Evolutionary conservation across 176 grass and related monocot genomes (phyloP), one percentile per base, ranked within the genome.

Genomic region (Melocanna baccifera): DNA sequence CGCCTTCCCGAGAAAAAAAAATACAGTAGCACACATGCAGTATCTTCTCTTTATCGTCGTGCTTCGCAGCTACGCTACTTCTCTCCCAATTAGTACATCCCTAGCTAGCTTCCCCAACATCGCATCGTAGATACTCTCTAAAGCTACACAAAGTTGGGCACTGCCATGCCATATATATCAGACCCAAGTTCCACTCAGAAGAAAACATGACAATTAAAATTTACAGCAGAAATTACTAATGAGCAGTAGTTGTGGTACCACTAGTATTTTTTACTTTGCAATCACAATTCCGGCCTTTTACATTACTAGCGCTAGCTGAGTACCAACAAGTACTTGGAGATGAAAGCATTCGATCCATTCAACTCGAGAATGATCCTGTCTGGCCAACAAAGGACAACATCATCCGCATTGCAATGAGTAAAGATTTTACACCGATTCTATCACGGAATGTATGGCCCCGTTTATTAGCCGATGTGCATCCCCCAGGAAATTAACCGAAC

Each of bases 1-100:
- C 69, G 61, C 69, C 36, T 87, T 87, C 85, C 69, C 85, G 36
- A 75, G 47, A 32, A 58, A 52, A 75, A 75, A 65, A 75, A 36
- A 65, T 11, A 62, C 43, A 73, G 65, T 57, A 55, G 6, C 64
- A 55, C 22, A 81, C 64, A 72, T 46, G 47, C 62, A 43, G 72
- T 58, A 69, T 74, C 69, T 63, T 37, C 42, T 26, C 69, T 74
- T 83, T 69, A 47, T 77, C 71, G 47, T 66, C 45, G 45, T 66
- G 55, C 45, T 84, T 40, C 58, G 29, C 58, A 84, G 57, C 69
- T 51, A 11, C 28, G 11, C 30, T 25, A 26, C 20, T 18, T 22
- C 78, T 20, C n/a, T 25, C n/a, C 9, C 22, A 25, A 1, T 9
- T 57, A 57, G 20, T n/a, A 34, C 78, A n/a, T 51, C 40, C 12